These are phyloP conservation scores for Fusarium tanahbumbuense DNA, from an alignment of 2,329 filamentous ascomycete species.

Conservation along the genomic window DNA sequence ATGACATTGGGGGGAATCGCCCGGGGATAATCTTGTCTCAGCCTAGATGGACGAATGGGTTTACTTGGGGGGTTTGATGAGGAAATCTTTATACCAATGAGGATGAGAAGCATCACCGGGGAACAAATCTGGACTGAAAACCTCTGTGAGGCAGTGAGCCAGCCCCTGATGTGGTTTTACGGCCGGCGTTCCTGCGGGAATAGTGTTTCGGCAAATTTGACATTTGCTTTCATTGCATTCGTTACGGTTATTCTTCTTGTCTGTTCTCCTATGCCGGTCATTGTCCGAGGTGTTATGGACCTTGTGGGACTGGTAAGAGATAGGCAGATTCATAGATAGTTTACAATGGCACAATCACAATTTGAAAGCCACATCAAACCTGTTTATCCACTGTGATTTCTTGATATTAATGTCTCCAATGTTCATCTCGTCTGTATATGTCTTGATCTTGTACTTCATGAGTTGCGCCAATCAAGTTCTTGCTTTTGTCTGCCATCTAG, in stretches of 20 bases:
- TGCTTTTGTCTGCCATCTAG: background rate
- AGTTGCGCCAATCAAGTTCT: background rate
- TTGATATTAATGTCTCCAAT: background rate
- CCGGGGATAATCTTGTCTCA: conserved; percentile 47
- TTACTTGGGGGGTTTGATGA: conserved; percentile 43
- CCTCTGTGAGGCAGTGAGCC: conserved; percentile 44
- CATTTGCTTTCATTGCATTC: conserved; percentile 49
- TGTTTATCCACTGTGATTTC: background rate
- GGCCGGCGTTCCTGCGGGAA: conserved; percentile 45
- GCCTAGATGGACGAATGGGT: conserved; percentile 45
- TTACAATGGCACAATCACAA: conserved; percentile 48
- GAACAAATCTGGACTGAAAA: conserved; percentile 32
- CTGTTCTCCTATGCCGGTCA: conserved; percentile 21
- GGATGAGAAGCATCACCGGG: conserved; percentile 45
- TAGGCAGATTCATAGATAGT: conserved; percentile 47
- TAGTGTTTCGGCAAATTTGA: conserved; percentile 49
- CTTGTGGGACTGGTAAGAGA: conserved; percentile 12
- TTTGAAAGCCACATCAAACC: conserved; percentile 34
- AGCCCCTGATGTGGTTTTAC: conserved; percentile 43
- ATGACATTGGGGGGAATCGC: conserved; percentile 46
- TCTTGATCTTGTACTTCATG: background rate
- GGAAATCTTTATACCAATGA: conserved; percentile 49
- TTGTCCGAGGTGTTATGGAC: background rate
- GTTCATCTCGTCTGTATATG: background rate
- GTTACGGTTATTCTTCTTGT: conserved; percentile 35